Base-by-base conservation (phyloP, 2,329 filamentous ascomycete species). In the Epicoccum sorghinum region DNA sequence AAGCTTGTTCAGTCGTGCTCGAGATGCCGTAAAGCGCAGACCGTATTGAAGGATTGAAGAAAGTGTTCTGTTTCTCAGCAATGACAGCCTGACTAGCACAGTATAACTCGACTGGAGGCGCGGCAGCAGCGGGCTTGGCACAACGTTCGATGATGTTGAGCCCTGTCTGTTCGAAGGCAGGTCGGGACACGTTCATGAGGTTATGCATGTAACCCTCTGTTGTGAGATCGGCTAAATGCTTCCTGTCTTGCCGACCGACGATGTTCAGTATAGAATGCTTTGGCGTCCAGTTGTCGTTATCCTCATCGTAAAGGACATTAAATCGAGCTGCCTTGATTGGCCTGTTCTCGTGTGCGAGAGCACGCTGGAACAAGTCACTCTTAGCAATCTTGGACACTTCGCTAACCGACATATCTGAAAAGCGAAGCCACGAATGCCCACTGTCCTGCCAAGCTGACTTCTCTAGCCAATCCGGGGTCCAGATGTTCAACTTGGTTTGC, bases 371-470 rank as follows among this genome's bases (percentile, higher is more conserved):
- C 2, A 96, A 63, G 55, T 88, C 87, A 47, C 83, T 80, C 63
- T 87, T 89, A 4, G 89, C 89, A 29, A 87, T 83, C 49, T 82
- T 80, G 53, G 88, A 89, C 1, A 86, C 87, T 59, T 98, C 93
- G 8, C 82, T 81, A 1, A 87, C 79, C 12, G 91, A 95, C 0
- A 83, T 80, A 65, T 96, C 91, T 3, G 89, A 85, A 67, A 99
- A 96, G 4, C 92, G 87, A 55, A 98, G 81, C 86, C 92, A 99
- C 0, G 93, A 93, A 74, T 98, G 98, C 2, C 86, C 83, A 12
- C 86, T 83, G 44, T 83, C 80, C 0, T 83, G 82, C 22, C 82
- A 79, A 9, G 82, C 75, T 61, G 86, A 91, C 42, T 85, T 78
- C 10, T 82, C 82, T 38, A 97, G 83, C 64, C 97, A 86, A 44